Conservation (phyloP, 495 filamentous ascomycete genomes). For the Penicillium tannophilum region DNA sequence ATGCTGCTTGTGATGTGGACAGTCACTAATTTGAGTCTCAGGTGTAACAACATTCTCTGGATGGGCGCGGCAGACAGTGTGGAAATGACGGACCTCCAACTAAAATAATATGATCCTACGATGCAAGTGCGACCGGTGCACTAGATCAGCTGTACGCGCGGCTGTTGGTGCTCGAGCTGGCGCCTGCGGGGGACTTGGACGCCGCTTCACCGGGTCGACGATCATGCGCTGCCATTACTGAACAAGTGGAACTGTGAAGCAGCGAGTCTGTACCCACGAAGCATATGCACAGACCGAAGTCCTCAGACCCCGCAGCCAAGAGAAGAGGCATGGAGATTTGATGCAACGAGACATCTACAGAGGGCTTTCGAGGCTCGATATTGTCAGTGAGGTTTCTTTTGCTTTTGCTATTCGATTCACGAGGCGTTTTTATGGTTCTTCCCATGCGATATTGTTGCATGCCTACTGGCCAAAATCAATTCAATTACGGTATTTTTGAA, state of each 20-base stretch:
- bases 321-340: not conserved
- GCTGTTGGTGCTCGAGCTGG: not conserved
- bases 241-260: not conserved
- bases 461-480: slow-evolving; percentile 26
- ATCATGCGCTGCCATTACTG: not conserved
- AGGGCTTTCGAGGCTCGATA: not conserved
- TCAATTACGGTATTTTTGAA: slow-evolving; percentile 13
- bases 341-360: not conserved
- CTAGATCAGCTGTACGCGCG: slow-evolving; percentile 2
- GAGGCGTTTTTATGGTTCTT: slow-evolving; percentile 30
- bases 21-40: slow-evolving; percentile 41
- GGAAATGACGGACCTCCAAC: slow-evolving; percentile 56
- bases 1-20: slow-evolving; percentile 1
- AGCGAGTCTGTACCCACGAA: not conserved
- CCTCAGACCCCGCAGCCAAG: not conserved
- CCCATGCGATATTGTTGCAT: slow-evolving; percentile 24
- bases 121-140: slow-evolving; percentile 3
- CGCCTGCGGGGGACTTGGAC: not conserved
- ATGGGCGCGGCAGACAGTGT: slow-evolving; percentile 66
- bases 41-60: slow-evolving; percentile 96
- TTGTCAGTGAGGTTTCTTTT: slow-evolving; percentile 8
- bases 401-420: slow-evolving; percentile 22
- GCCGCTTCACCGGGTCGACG: not conserved
- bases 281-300: not conserved
- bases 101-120: slow-evolving; percentile 35